Evolutionary conservation across 2,329 filamentous ascomycete genomes (phyloP).

Genomic region (Alternaria ventricosa): DNA sequence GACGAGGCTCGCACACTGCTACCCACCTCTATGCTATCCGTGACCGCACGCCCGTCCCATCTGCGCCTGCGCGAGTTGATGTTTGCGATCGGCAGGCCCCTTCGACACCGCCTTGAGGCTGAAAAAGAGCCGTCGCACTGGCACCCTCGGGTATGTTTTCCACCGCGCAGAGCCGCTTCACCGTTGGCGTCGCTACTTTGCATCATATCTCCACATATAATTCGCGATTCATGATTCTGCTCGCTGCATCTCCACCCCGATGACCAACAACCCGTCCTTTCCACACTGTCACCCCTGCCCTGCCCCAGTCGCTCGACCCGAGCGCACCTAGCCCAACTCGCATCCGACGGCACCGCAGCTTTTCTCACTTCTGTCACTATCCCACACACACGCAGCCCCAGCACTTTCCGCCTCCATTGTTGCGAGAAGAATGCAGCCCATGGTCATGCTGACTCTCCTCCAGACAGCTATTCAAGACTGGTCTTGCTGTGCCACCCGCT

Average conservation of each 20-base stretch:
- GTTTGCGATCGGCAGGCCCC: constrained; percentile 40
- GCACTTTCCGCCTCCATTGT: background rate
- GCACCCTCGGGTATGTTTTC: constrained; percentile 45
- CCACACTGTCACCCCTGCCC: constrained; percentile 18
- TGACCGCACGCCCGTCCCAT: constrained; percentile 7
- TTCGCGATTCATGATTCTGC: constrained; percentile 4
- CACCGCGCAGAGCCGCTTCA: constrained; percentile 45
- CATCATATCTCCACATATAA: constrained; percentile 17
- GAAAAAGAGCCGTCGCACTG: constrained; percentile 45
- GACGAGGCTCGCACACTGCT: constrained; percentile 11
- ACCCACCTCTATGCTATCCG: constrained; percentile 14
- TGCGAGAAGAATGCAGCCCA: constrained; percentile 24
- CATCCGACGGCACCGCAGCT: constrained; percentile 15
- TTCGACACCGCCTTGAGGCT: constrained; percentile 48
- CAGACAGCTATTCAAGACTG: constrained; percentile 33
- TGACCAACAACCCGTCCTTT: constrained; percentile 18
- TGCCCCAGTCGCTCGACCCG: constrained; percentile 17
- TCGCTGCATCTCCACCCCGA: constrained; percentile 16
- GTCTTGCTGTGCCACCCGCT: constrained; percentile 27
- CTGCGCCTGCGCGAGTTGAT: constrained; percentile 22
- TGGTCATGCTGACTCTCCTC: constrained; percentile 35
- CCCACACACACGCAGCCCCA: background rate
- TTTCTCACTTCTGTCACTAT: constrained; percentile 7
- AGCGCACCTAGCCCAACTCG: constrained; percentile 21
- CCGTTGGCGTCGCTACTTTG: constrained; percentile 23